Base-by-base conservation (phyloP, 805 yeast species). In the Saturnispora dispora region DNA sequence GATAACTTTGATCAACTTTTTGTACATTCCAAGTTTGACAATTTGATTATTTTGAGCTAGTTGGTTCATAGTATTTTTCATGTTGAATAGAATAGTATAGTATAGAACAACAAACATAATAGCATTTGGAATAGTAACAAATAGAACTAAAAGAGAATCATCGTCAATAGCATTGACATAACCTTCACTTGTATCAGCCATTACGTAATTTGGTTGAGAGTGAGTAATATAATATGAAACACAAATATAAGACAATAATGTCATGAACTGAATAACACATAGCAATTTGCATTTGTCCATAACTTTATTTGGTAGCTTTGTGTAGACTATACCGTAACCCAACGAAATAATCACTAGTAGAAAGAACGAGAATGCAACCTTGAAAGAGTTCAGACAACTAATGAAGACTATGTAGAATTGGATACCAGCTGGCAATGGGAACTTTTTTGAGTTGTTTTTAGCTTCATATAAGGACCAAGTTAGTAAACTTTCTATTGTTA, bases 251-350 rank as follows among this genome's bases (percentile, higher is more conserved):
- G 77, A 73, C 20, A 76, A 69, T 22, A 82, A 75, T 45, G 77
- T 72, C 20, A 76, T 70, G 52, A 81, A 82, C 54, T 82, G 85
- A 15, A 76, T 67, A 5, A 64, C 75, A 1, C 86, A 78, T 48
- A 83, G 73, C 13, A 80, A 65, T 60, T 82, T 76, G 64, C 88
- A 80, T 65, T 75, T 81, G 60, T 82, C 72, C 96, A 93, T 88
- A 28, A 75, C 61, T 51, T 79, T 78, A 65, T 79, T 79, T 45
- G 89, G 86, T 54, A 93, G 76, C 55, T 89, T 84, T 45, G 96
- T 89, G 62, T 79, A 81, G 47, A 93, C 98, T 46, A 93, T 89
- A 55, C 98, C 97, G 68, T 90, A 93, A 40, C 99, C 99, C 57
- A 90, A 73, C 13, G 95, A 77, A 51, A 93, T 91, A 60, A 88